Evolutionary conservation across 495 filamentous ascomycete genomes (phyloP), one percentile per base, ranked within the genome.

Genomic region (Talaromyces wortmannii): DNA sequence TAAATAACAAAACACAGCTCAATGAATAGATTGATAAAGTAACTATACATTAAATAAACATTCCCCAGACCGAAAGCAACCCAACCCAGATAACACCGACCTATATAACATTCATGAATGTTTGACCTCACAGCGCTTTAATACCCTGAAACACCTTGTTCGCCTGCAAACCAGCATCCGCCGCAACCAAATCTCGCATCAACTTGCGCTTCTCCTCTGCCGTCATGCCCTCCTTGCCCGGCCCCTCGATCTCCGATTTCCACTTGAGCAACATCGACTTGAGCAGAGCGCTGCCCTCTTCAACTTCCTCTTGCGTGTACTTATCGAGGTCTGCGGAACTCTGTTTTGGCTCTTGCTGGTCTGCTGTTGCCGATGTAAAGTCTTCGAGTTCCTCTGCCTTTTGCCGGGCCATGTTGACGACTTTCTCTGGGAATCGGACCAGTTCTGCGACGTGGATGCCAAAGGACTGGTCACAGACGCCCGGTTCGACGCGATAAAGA

Each of bases 321-420:
- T 81, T 73, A 13, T 83, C 71, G 36, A 76, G 58, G 4, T 66
- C 61, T 17, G 66, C 58, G 12, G 62, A 23, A 23, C 23, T 71
- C 17, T 73, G 60, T 2, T 69, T 66, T 10, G 81, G 76, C 40
- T 83, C 86, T 63, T 84, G 81, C 62, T 89, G 85, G 55, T 68
- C 64, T 5, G 57, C 55, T 23, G 67, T 60, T 0, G 74, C 69
- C 51, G 84, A 84, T 0, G 89, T 88, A 62, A 98, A 98, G 67
- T 98, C 94, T 69, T 99, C 94, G 15, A 99, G 78, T 77, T 99
- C 94, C 67, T 96, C 94, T 2, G 94, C 94, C 72, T 97, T 97
- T 57, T 94, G 83, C 73, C 95, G 96, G 29, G 94, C 94, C 94
- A 97, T 99, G 61, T 91, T 91, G 52, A 99, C 88, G 5, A 99